These are phyloP conservation scores for Rhizopus stolonifer DNA, from an alignment of 371 early-diverging fungal genomes.

Conservation along the genomic window DNA sequence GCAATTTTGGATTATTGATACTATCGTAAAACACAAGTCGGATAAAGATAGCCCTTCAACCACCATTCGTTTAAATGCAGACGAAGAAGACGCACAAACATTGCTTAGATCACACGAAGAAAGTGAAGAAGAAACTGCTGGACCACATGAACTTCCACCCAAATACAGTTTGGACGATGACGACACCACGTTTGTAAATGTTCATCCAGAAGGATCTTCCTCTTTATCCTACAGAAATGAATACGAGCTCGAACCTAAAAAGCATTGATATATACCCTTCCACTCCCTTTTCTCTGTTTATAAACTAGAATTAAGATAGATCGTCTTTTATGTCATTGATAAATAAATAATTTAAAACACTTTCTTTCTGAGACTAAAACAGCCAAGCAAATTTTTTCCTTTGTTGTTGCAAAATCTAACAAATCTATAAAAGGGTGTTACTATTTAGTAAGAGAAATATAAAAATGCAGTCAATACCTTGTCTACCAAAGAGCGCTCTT, in stretches of 20 bases:
- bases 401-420: too few species aligned
- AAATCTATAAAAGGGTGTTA: too few species aligned
- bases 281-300: too few species aligned
- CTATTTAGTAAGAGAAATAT: too few species aligned
- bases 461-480: too few species aligned
- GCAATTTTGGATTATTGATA: slow-evolving; percentile 69
- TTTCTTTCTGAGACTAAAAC: too few species aligned
- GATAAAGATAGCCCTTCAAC: slow-evolving; percentile 11
- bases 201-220: not conserved
- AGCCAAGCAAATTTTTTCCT: too few species aligned
- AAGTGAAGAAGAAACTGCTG: slow-evolving; percentile 1
- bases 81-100: slow-evolving; percentile 29
- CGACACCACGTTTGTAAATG: too few species aligned
- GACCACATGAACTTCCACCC: slow-evolving; percentile 8
- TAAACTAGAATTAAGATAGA: too few species aligned
- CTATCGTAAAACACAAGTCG: slow-evolving; percentile 60
- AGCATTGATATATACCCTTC: slow-evolving; percentile 7
- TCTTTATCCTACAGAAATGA: slow-evolving; percentile 7
- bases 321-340: too few species aligned
- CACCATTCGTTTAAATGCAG: slow-evolving; percentile 12
- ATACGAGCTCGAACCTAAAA: slow-evolving; percentile 25
- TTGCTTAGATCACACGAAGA: slow-evolving; percentile 12
- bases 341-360: too few species aligned
- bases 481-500: too few species aligned
- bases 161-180: slow-evolving; percentile 10